Evolutionary conservation across 805 yeast species (phyloP).

Genomic region (Teunomyces funiuensis): DNA sequence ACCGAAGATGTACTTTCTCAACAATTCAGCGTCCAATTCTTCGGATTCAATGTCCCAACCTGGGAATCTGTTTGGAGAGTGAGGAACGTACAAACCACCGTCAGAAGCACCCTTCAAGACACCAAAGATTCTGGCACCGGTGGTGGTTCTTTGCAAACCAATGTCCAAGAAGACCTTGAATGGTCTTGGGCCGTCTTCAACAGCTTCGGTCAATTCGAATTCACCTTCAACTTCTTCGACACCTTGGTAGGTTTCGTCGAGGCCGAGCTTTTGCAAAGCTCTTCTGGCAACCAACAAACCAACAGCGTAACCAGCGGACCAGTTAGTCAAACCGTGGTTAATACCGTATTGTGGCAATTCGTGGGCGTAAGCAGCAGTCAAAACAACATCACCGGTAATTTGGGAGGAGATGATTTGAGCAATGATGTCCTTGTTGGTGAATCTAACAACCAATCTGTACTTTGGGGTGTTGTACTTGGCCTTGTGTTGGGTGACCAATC

Average conservation of each 20-base stretch:
- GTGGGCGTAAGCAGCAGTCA: conserved; percentile 98
- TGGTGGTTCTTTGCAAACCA: conserved; percentile 99
- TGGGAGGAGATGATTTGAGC: conserved; percentile 96
- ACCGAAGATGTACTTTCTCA: conserved; percentile 99
- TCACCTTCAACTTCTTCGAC: conserved; percentile 99
- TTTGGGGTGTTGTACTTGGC: conserved; percentile 99
- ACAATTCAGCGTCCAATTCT: conserved; percentile 95
- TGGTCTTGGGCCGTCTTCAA: conserved; percentile 99
- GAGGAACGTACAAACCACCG: conserved; percentile 99
- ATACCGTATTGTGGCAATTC: conserved; percentile 98
- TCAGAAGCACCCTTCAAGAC: conserved; percentile 99
- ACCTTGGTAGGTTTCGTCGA: conserved; percentile 97
- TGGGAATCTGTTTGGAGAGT: conserved; percentile 99
- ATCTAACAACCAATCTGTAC: conserved; percentile 99
- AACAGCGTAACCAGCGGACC: conserved; percentile 99
- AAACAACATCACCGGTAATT: conserved; percentile 94
- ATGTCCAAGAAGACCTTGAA: conserved; percentile 99
- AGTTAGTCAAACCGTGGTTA: conserved; percentile 98
- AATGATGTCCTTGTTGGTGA: conserved; percentile 99
- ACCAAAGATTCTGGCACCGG: conserved; percentile 99
- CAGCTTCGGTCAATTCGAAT: conserved; percentile 97
- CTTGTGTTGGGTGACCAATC: conserved; percentile 99
- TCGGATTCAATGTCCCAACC: conserved; percentile 99
- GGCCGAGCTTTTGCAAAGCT: conserved; percentile 94
- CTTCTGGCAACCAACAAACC: conserved; percentile 99